Evolutionary conservation across 75 land plant genomes (phyloP).

Genomic region (Picea glauca): DNA sequence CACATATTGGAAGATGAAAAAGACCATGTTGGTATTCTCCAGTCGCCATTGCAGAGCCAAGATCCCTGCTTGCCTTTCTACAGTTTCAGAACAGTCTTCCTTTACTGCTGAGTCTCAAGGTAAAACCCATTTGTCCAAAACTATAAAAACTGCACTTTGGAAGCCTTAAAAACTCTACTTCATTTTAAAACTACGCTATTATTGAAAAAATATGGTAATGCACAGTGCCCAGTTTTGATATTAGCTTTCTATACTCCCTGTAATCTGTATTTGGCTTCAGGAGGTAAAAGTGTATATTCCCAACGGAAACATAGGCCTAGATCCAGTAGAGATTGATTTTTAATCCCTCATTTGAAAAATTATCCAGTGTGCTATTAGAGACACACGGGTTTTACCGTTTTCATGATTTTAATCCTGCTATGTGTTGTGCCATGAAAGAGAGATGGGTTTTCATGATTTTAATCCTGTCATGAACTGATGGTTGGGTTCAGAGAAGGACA

Average conservation of each 20-base stretch:
- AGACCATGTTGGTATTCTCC: neutral
- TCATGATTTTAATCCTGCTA: too few relatives aligned
- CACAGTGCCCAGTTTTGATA: neutral
- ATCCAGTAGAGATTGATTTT: neutral
- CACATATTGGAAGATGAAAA: neutral
- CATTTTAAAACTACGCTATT: neutral
- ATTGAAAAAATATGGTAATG: neutral
- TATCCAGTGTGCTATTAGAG: too few relatives aligned
- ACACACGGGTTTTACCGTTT: too few relatives aligned
- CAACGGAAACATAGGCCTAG: neutral
- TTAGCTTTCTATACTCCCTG: neutral
- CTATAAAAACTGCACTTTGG: neutral
- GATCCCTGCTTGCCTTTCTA: neutral
- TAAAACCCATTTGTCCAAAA: neutral
- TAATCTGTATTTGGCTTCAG: neutral
- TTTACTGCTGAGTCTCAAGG: neutral
- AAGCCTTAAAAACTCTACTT: neutral
- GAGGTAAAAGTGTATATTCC: neutral
- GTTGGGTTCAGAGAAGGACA: slow-evolving; percentile 26
- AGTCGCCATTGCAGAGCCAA: neutral
- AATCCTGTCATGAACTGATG: neutral
- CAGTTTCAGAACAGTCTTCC: neutral
- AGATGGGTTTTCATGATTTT: too few relatives aligned
- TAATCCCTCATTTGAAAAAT: neutral
- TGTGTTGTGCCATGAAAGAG: too few relatives aligned